Base-by-base conservation (phyloP, 306 rosid species). In the Spatholobus suberectus region DNA sequence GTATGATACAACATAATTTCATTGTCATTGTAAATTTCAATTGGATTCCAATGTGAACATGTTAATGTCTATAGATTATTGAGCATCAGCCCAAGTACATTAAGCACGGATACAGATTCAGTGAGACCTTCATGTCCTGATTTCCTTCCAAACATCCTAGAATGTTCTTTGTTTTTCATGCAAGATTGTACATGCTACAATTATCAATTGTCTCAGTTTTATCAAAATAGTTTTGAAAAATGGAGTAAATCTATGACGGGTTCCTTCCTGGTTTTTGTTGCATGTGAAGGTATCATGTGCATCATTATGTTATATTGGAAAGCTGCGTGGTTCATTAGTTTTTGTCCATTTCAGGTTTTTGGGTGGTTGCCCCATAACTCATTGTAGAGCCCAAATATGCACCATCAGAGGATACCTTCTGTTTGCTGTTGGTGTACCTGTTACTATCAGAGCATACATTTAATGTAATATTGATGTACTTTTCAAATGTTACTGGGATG, bases 121-220 rank as follows among this genome's bases (percentile, higher is more conserved):
- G 15, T 67, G 83, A 46, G 82, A 54, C 52, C 57, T 35, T 49
- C 18, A 24, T 78, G 59, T 61, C 9, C 9, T 59, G 44, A 47
- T 68, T 77, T 57, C 57, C 61, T 13, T 21, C 67, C 54, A 18
- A 54, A 47, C 49, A 70, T 78, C 40, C 73, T 58, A 68, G 73
- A 21, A 32, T 58, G 26, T 40, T 26, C 13, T 41, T n/a, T 67
- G n/a, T 76, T 76, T 59, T 27, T 18, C 69, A 61, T 46, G 3
- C 20, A 47, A 23, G 43, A 34, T 15, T 35, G 57, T 44, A 47
- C 55, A 5, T 5, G 51, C 34, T 68, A 38, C 12, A 38, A 68
- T 68, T 11, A 11, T 32, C 73, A 37, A n/a, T 18, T 17, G 44
- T 17, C 70, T 8, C 15, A 65, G 71, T 65, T 65, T 32, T 5